Evolutionary conservation across 768 basidiomycete genomes (phyloP).

Genomic region (Pisolithus orientalis): DNA sequence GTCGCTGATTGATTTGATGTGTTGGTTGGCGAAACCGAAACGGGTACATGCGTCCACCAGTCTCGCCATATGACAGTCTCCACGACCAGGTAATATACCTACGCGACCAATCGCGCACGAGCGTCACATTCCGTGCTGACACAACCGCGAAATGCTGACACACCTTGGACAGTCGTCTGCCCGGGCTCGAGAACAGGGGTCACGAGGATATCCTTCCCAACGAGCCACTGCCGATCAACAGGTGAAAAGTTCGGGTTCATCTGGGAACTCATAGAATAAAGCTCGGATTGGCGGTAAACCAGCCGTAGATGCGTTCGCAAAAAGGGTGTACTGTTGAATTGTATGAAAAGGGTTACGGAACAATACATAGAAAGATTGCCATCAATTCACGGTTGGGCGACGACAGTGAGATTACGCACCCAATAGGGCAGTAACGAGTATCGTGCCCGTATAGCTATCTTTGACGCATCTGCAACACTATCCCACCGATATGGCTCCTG

Average conservation of each 20-base stretch:
- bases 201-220: slow-evolving; percentile 68
- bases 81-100: slow-evolving; percentile 65
- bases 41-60: slow-evolving; percentile 62
- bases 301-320: slow-evolving; percentile 57
- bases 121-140: too few relatives aligned
- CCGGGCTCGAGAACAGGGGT: slow-evolving; percentile 71
- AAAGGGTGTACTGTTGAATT: slow-evolving; percentile 60
- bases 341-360: background rate
- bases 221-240: slow-evolving; percentile 63
- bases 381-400: background rate
- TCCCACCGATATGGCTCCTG: slow-evolving; percentile 84
- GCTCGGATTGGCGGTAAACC: slow-evolving; percentile 72
- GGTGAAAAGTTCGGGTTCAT: slow-evolving; percentile 57
- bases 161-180: slow-evolving; percentile 60
- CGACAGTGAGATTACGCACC: slow-evolving; percentile 30
- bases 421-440: slow-evolving; percentile 76
- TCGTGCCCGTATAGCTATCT: slow-evolving; percentile 62
- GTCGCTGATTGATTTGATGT: slow-evolving; percentile 37
- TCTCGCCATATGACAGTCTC: slow-evolving; percentile 61
- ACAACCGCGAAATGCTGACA: slow-evolving; percentile 3
- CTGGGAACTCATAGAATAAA: slow-evolving; percentile 74
- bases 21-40: slow-evolving; percentile 36
- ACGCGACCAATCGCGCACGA: background rate
- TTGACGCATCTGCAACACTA: slow-evolving; percentile 69
- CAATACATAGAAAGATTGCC: background rate